These are phyloP conservation scores for Microbotryum silenes-acaulis DNA, from an alignment of 1,284 basidiomycete species.

Conservation along the genomic window DNA sequence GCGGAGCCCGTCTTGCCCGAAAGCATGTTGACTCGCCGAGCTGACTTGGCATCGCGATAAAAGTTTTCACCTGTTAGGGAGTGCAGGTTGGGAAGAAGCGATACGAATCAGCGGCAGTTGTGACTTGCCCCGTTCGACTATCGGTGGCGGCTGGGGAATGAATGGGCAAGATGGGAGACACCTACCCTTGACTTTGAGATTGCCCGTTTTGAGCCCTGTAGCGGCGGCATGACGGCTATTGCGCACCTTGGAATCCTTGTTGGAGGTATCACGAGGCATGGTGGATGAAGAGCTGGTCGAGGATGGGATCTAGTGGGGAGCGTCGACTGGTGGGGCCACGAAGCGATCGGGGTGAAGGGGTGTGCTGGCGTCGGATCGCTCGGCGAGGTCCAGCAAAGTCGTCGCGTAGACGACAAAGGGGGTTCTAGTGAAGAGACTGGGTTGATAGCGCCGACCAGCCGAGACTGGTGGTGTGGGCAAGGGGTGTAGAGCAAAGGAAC, in stretches of 20 bases:
- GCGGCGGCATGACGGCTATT: constrained; percentile 25
- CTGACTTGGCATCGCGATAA: constrained; percentile 53
- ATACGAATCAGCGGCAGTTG: not conserved
- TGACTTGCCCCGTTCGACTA: not conserved
- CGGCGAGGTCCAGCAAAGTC: no score
- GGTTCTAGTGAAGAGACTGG: no score
- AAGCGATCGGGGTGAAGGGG: no score
- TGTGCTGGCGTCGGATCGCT: no score
- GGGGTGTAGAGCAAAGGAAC: no score
- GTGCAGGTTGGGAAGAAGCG: not conserved
- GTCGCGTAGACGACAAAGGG: no score
- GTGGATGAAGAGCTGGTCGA: not conserved
- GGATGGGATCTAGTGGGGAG: no score
- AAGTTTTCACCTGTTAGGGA: constrained; percentile 32
- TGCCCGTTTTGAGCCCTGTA: constrained; percentile 32
- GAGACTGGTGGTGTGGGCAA: no score
- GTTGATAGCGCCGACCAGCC: no score
- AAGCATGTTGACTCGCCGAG: constrained; percentile 75
- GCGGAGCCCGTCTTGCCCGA: constrained; percentile 68
- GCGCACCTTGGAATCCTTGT: constrained; percentile 23
- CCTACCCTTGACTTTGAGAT: constrained; percentile 28
- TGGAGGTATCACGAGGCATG: constrained; percentile 22
- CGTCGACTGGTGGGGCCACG: no score
- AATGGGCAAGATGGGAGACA: not conserved
- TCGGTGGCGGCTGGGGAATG: not conserved